Base-by-base conservation (phyloP, 1,139 yeast genomes). In the Pichia norvegensis region DNA sequence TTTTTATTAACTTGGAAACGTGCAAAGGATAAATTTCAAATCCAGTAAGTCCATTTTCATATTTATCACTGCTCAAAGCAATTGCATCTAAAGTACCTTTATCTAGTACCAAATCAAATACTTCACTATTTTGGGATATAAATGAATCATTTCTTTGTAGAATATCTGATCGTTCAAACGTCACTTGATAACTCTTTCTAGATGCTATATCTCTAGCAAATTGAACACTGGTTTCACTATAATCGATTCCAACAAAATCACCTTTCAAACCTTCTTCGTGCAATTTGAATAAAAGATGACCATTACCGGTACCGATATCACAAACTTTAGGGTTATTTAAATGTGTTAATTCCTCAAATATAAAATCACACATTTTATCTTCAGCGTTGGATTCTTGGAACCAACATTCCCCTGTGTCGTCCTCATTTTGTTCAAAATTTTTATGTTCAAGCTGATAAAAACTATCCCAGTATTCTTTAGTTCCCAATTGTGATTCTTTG, bases 81-180 rank as follows among this genome's bases (percentile, higher is more conserved):
- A 94, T 92, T 6, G 99, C 98, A 67, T 92, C 99, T 37, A 94
- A 67, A 0, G 99, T 92, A 10, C 99, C 98, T 61, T 92, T 92
- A 64, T 92, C 99, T 37, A 90, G 67, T 2, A 90, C 75, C 6
- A 92, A 64, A 57, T 90, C 95, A 65, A 76, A 88, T 35, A 67
- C 55, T 35, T 73, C 68, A 1, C 61, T 52, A 46, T 58, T 54
- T 44, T 55, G 45, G 21, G 25, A 14, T 7, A 61, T 29, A 42
- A 62, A 61, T 1, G 56, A 49, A 23, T 67, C 62, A 11, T 56
- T 37, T 23, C 60, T 53, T 39, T 63, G 61, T 40, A 76, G 59
- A 38, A 77, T 63, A 55, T 77, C 80, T 25, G 72, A 76, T 45
- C 67, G 70, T 14, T 67, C 67, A 52, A 80, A 78, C 11, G 60